A percentile compares a stretch with the other conserved stretches of the same genome.
These are phyloP conservation scores for Metschnikowia baotianmanensis DNA, from an alignment of 805 yeast species.

Conservation along the genomic window DNA sequence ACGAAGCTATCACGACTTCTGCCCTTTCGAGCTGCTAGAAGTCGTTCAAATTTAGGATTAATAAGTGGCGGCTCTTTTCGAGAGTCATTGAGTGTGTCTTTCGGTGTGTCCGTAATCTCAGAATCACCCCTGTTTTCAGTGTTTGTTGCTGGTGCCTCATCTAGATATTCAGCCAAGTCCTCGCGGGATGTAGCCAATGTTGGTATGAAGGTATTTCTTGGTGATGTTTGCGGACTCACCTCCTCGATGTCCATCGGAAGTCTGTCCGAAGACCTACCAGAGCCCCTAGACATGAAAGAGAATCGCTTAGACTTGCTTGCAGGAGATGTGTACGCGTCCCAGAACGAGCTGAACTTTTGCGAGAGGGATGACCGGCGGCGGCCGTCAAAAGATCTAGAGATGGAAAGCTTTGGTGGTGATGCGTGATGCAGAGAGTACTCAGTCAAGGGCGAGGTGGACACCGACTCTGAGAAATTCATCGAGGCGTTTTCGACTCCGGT, in stretches of 20 bases:
- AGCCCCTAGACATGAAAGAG: slow-evolving; percentile 14
- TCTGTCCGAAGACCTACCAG: slow-evolving; percentile 8
- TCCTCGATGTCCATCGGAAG: neutral
- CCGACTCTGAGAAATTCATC: slow-evolving; percentile 10
- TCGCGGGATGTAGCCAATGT: neutral
- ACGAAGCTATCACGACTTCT: slow-evolving; percentile 10
- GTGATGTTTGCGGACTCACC: slow-evolving; percentile 2
- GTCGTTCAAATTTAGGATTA: too few relatives aligned
- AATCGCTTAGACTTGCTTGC: slow-evolving; percentile 20
- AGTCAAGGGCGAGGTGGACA: slow-evolving; percentile 16
- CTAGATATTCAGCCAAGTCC: neutral
- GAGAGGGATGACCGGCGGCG: slow-evolving; percentile 20
- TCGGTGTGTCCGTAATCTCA: neutral
- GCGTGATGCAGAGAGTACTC: slow-evolving; percentile 15
- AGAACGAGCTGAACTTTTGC: slow-evolving; percentile 17
- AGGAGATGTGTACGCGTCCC: slow-evolving; percentile 22
- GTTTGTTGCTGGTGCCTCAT: too few relatives aligned
- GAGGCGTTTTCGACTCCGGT: slow-evolving; percentile 5
- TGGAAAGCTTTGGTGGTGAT: slow-evolving; percentile 9
- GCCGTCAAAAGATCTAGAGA: slow-evolving; percentile 5
- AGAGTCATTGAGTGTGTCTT: too few relatives aligned
- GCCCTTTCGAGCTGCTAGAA: neutral
- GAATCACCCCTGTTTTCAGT: too few relatives aligned
- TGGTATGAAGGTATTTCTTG: neutral
- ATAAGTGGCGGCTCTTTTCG: too few relatives aligned